phyloP scores from a whole-genome alignment of 768 basidiomycete genomes.

The Mrakia hoshinonis region DNA sequence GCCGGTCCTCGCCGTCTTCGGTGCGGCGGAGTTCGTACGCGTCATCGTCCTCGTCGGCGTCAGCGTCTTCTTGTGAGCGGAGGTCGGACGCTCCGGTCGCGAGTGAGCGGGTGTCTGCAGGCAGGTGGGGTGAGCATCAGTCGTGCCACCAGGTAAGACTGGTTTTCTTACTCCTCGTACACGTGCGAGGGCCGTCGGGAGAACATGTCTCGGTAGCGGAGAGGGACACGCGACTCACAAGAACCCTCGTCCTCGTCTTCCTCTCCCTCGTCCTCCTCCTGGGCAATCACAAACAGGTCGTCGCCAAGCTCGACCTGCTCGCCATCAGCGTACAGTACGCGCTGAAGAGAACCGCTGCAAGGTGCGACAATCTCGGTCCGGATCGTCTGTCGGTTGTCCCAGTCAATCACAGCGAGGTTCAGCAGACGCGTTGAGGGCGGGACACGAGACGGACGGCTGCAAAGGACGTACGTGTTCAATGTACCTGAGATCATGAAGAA shows the following conservation, averaged over 20 bases:
- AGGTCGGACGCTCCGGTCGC: neutral
- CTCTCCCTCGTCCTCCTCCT: neutral
- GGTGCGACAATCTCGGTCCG: slow-evolving; percentile 5
- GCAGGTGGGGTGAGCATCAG: neutral
- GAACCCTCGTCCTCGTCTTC: neutral
- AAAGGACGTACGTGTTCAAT: neutral
- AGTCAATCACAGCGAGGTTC: neutral
- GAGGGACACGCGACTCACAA: neutral
- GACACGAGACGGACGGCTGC: neutral
- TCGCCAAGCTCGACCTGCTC: neutral
- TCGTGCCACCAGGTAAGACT: neutral
- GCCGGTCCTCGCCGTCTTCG: neutral
- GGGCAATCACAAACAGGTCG: neutral
- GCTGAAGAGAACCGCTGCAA: neutral
- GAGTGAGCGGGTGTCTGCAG: neutral
- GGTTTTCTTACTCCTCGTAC: neutral
- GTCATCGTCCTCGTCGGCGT: neutral
- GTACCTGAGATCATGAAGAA: neutral
- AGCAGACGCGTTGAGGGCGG: neutral
- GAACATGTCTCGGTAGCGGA: neutral
- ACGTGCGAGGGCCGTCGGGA: neutral
- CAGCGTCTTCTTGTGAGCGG: neutral
- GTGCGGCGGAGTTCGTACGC: too few species aligned
- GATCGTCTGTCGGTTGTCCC: neutral
- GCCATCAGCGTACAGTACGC: neutral